Evolutionary conservation across 208 protist genomes (phyloP), one percentile per base, ranked within the genome.

Genomic region (Trypanosoma theileri): DNA sequence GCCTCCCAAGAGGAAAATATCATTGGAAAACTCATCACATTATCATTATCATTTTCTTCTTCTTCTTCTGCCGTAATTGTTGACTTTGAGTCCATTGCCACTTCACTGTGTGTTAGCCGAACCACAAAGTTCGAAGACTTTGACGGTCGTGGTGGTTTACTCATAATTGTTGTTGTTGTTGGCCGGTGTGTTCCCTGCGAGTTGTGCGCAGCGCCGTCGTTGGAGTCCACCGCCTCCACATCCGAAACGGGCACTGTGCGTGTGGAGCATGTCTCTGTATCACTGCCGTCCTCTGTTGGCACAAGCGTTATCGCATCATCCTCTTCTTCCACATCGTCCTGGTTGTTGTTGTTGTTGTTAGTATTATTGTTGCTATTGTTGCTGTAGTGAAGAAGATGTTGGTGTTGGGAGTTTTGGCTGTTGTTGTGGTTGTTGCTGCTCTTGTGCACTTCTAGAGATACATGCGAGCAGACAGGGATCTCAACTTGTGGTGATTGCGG

Each of bases 231-330:
- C 0, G 11, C 14, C 19, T 54, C 50, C 22, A 35, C 1, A 17
- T 73, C 60, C 10, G 59, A 65, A 10, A 55, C n/a, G 28, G 40
- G n/a, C 10, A 13, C 60, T 13, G 69, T 73, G 3, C 48, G 50
- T 26, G 60, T 66, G 11, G 69, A 67, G 40, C 60, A 66, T 8
- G 59, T 68, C 19, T 48, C 59, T 10, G 21, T 35, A 41, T 60
- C 31, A 51, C 54, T 59, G 12, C 45, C 59, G 0, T 58, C 21
- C 21, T 66, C 59, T 53, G 6, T 62, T 7, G 16, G 19, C 4
- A 62, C 12, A 61, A 62, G 6, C 9, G 54, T 66, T 59, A 11
- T 16, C 22, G 13, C 22, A 16, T 54, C 60, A 22, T 62, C 60
- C 54, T 67, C 59, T 21, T 66, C 59, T 24, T 54, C 42, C 21